Evolutionary conservation across 2,329 filamentous ascomycete genomes (phyloP), one percentile per base, ranked within the genome.

Genomic region (Pseudogymnoascus sp.): DNA sequence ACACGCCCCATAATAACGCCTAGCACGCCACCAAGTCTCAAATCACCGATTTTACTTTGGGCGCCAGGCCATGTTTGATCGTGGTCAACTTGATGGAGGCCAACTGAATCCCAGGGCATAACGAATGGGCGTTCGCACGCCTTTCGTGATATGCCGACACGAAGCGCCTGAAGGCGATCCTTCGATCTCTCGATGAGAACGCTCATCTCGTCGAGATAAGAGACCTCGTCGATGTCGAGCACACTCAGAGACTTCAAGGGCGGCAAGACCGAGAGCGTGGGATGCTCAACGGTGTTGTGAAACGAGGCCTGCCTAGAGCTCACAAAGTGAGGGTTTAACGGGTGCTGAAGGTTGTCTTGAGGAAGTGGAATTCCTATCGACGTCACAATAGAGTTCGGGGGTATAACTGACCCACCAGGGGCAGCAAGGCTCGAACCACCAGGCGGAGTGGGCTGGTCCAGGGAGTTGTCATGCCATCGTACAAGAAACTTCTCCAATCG

Each of bases 161-260:
- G 82, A 35, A 96, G 79, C 73, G 93, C 90, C 31, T 83, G 82
- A 15, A 95, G 77, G 44, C 80, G 80, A 66, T 82, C 79, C 64
- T 84, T 80, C 11, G 90, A 93, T 23, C 86, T 83, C 65, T 88
- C 87, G 65, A 95, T 85, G 11, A 95, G 80, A 44, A 90, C 79
- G 62, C 88, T 87, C 83, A 95, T 88, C 75, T 95, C 91, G 71
- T 93, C 90, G 38, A 93, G 76, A 73, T 95, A 95, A 28, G 87
- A 83, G n/a, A 91, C 76, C 71, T 93, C 89, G 70, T 95, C 91
- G 65, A 95, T 89, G 69, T 95, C 88, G 44, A 95, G 78, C 1
- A 93, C 90, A 61, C 84, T 89, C 64, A 95, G 74, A 68, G 87
- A 91, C 73, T 86, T 89, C 62, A 95, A 75, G 0, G 89, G 82